phyloP scores from a whole-genome alignment of 768 basidiomycete genomes.

The Tylopilus subfusipes region DNA sequence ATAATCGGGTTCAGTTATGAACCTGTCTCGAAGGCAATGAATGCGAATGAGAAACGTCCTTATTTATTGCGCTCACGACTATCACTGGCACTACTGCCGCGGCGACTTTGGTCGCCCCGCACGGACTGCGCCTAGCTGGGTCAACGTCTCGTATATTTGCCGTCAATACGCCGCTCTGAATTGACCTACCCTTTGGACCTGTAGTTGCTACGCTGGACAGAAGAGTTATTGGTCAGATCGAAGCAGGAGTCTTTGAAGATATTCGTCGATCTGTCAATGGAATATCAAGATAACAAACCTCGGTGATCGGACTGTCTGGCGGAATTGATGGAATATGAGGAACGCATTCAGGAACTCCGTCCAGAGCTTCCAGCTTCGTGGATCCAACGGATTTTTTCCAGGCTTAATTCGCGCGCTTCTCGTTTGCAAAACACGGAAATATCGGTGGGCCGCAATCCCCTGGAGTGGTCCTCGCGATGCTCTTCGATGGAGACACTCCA shows the following conservation, averaged over 20 bases:
- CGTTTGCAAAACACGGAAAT: neutral
- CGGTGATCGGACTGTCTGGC: neutral
- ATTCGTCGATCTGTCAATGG: too few relatives aligned
- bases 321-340: neutral
- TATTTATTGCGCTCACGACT: neutral
- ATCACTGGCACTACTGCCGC: too few relatives aligned
- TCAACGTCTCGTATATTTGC: neutral
- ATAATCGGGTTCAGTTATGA: too few relatives aligned
- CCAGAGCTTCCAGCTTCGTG: neutral
- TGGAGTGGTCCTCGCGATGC: too few relatives aligned
- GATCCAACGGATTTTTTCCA: neutral
- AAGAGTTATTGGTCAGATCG: neutral
- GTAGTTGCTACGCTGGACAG: neutral
- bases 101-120: neutral
- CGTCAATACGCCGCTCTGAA: neutral
- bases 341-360: neutral
- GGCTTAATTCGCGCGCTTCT: neutral
- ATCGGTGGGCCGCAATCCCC: too few relatives aligned
- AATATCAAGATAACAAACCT: rapidly evolving
- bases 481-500: neutral
- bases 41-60: too few relatives aligned
- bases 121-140: neutral
- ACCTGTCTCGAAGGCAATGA: too few relatives aligned
- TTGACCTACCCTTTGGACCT: neutral
- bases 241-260: neutral